Evolutionary conservation across 768 basidiomycete genomes (phyloP), one percentile per base, ranked within the genome.

Genomic region (Pleurotus ostreatus): DNA sequence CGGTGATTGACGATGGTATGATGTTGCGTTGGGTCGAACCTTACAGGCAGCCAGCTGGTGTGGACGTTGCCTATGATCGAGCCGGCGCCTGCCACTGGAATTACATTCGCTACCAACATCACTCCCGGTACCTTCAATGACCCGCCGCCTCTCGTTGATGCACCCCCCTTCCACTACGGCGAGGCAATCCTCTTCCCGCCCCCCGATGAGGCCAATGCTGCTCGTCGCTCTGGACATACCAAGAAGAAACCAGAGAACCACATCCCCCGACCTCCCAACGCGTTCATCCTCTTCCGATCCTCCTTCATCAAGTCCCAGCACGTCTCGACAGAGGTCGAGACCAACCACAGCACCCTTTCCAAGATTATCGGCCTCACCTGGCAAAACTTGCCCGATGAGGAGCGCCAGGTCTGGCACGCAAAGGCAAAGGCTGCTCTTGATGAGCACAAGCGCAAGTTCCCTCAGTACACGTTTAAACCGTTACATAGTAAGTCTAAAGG

Each of bases 331-430:
- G 83, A 80, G 51, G 84, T 91, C 58, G 89, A 92, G 74, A 88
- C 87, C 26, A 90, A 88, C 67, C 89, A 90, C 71, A 86, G 85
- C 62, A 90, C 89, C 3, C 74, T 92, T 15, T 90, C 88, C 12
- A 91, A 89, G 80, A 92, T 90, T 65, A 88, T 91, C 58, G 89
- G 89, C 20, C 74, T 89, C 58, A 89, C 88, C 30, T 92, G 89
- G 90, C 83, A 88, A 70, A 86, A 81, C 56, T 79, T 92, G 58
- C 82, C 88, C 1, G 78, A 85, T 57, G 81, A 83, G n/a, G 86
- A 92, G 66, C 81, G 86, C 8, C 80, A 87, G 69, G 71, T 86
- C 48, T 92, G 90, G 90, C 85, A 89, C 62, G 72, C 74, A 51
- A 88, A 89, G 69, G 90, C 90, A 15, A 85, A 85, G 73, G 73